A percentile compares a stretch with the other conserved stretches of the same genome.
These are phyloP conservation scores for Lagenidium giganteum DNA, from an alignment of 352 stramenopile species.

Conservation along the genomic window DNA sequence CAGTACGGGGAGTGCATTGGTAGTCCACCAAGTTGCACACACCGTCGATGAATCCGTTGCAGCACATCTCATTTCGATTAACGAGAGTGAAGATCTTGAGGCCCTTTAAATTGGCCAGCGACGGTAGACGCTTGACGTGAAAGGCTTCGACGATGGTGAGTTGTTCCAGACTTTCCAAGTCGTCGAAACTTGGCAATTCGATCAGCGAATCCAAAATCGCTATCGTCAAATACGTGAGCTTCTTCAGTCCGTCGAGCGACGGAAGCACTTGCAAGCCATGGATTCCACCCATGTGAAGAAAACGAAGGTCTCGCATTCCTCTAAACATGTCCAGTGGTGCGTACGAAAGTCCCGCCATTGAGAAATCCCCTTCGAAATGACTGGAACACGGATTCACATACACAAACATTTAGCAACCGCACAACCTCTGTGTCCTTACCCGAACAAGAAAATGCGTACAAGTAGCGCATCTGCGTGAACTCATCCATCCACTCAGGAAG, in stretches of 20 bases:
- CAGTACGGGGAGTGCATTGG: conserved; percentile 2
- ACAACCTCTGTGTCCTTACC: background rate
- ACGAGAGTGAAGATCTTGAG: conserved; percentile 8
- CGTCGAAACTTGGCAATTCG: conserved; percentile 5
- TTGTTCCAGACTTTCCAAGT: conserved; percentile 2
- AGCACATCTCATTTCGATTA: conserved; percentile 13
- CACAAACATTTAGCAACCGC: background rate
- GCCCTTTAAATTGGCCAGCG: background rate
- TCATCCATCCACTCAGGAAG: conserved; percentile 22
- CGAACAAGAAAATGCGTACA: conserved; percentile 14
- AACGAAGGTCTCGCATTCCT: conserved; percentile 29
- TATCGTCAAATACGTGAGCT: conserved; percentile 28
- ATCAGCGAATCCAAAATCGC: conserved; percentile 9
- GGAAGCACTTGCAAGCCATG: conserved; percentile 23
- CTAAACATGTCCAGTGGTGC: conserved; percentile 22
- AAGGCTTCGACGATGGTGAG: conserved; percentile 6
- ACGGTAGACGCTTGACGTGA: background rate
- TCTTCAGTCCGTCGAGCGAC: conserved; percentile 21
- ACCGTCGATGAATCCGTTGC: conserved; percentile 16
- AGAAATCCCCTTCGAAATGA: conserved; percentile 18
- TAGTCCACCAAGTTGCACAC: conserved; percentile 9
- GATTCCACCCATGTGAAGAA: conserved; percentile 27
- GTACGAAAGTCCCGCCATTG: background rate
- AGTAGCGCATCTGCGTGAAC: conserved; percentile 24
- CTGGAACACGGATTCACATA: background rate